Evolutionary conservation across 106 monocot genomes (phyloP).

Genomic region (Dioscorea zingiberensis): DNA sequence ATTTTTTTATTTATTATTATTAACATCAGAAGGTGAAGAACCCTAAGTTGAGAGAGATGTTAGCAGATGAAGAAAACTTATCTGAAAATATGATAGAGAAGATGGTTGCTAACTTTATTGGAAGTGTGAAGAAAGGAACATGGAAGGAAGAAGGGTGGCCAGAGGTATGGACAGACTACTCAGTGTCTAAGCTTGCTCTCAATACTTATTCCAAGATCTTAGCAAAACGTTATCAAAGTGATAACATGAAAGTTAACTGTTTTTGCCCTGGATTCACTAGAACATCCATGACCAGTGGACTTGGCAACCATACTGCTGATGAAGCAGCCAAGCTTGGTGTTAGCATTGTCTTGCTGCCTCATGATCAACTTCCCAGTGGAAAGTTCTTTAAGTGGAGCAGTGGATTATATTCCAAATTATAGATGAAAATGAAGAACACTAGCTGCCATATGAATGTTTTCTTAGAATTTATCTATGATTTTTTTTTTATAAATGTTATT

Average conservation of each 20-base stretch:
- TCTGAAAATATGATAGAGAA: constrained; percentile 33
- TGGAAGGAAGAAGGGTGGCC: constrained; percentile 75
- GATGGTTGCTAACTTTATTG: constrained; percentile 41
- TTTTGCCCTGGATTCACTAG: constrained; percentile 82
- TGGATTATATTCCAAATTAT: constrained; percentile 35
- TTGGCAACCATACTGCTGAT: constrained; percentile 41
- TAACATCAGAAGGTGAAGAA: constrained; percentile 17
- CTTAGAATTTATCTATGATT: background rate
- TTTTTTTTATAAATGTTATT: background rate
- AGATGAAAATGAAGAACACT: background rate
- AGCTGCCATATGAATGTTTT: too few species aligned
- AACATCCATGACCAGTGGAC: constrained; percentile 54
- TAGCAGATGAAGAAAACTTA: constrained; percentile 44
- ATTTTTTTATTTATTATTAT: too few species aligned
- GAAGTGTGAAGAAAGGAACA: constrained; percentile 36
- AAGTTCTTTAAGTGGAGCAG: constrained; percentile 51
- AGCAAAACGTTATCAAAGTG: constrained; percentile 20
- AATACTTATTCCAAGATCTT: constrained; percentile 49
- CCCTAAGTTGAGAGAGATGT: constrained; percentile 11
- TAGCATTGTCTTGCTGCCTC: constrained; percentile 26
- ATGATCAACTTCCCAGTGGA: constrained; percentile 40
- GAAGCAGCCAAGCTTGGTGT: constrained; percentile 47
- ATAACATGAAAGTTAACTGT: constrained; percentile 54
- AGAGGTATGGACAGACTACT: constrained; percentile 71
- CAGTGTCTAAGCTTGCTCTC: constrained; percentile 77